Conservation (phyloP, 139 green algal species). For the Chlorella sorokiniana region DNA sequence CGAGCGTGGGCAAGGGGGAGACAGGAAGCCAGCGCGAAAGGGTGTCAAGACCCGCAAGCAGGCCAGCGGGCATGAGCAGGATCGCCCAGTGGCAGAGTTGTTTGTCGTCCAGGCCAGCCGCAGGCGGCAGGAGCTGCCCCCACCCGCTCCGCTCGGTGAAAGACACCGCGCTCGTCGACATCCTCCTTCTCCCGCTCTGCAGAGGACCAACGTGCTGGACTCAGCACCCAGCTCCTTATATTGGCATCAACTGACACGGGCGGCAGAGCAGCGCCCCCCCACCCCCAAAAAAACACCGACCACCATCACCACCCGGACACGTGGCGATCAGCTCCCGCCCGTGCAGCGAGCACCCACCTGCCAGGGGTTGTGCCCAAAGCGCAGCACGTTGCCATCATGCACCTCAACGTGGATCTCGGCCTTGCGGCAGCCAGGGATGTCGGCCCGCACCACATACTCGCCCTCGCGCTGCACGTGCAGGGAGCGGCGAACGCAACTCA, state of each 20-base stretch:
- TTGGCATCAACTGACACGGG: neutral
- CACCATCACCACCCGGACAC: too few relatives aligned
- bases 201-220: too few relatives aligned
- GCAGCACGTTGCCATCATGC: constrained; percentile 30
- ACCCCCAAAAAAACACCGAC: neutral
- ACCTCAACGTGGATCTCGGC: constrained; percentile 37
- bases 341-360: neutral
- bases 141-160: constrained; percentile 36
- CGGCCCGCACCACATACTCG: constrained; percentile 35
- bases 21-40: neutral
- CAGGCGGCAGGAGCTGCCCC: neutral
- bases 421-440: constrained; percentile 34
- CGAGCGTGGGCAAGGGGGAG: neutral
- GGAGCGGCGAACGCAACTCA: neutral
- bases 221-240: neutral
- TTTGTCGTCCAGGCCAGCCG: neutral
- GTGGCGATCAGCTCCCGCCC: neutral
- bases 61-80: neutral
- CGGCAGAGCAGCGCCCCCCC: neutral
- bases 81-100: neutral
- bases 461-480: constrained; percentile 26
- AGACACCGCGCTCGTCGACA: constrained; percentile 30
- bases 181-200: constrained; percentile 42
- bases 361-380: constrained; percentile 36
- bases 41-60: neutral